Conservation (phyloP, 805 yeast genomes). For the Kregervanrija delftensis region DNA sequence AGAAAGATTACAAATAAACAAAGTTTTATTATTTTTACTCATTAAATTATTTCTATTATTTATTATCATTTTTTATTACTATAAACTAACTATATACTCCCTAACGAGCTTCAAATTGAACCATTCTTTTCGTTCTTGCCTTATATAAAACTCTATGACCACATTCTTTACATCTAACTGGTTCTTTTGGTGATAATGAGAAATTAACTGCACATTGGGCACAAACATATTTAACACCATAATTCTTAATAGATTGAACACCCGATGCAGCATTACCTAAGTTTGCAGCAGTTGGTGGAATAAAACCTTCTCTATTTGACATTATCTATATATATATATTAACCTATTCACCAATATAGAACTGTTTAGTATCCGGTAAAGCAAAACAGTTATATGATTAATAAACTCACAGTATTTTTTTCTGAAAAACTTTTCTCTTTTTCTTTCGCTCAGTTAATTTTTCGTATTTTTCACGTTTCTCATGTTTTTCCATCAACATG, state of each 20-base stretch:
- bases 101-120: constrained; percentile 75
- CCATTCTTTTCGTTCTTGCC: constrained; percentile 97
- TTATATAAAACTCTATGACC: constrained; percentile 97
- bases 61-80: too few relatives aligned
- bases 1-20: too few relatives aligned
- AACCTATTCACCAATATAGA: too few relatives aligned
- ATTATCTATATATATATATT: constrained; percentile 2
- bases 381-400: too few relatives aligned
- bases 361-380: too few relatives aligned
- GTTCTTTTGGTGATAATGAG: constrained; percentile 85
- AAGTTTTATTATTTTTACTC: too few relatives aligned
- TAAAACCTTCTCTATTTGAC: constrained; percentile 73
- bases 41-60: too few relatives aligned
- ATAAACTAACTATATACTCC: neutral
- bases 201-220: constrained; percentile 93
- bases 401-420: too few relatives aligned
- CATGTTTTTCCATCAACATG: too few relatives aligned
- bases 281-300: constrained; percentile 68
- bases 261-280: constrained; percentile 84
- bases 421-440: too few relatives aligned
- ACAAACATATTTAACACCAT: constrained; percentile 89
- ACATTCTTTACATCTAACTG: constrained; percentile 96
- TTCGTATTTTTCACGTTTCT: too few relatives aligned
- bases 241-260: constrained; percentile 54
- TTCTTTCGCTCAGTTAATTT: too few relatives aligned